Evolutionary conservation across 495 filamentous ascomycete species (phyloP).

Genomic region (Xylaria cubensis): DNA sequence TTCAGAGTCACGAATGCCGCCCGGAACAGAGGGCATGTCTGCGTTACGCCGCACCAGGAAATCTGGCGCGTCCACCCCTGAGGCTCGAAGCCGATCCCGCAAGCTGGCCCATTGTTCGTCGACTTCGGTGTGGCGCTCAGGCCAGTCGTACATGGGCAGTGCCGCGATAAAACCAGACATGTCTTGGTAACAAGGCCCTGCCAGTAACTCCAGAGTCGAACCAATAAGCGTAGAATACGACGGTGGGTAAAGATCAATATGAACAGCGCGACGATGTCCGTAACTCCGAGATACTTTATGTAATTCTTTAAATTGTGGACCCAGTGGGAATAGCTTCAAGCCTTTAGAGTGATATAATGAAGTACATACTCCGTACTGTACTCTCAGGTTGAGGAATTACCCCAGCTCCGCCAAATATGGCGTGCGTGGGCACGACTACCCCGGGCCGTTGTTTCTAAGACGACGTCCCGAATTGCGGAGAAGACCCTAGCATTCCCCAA

Average conservation of each 20-base stretch:
- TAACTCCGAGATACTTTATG: not conserved
- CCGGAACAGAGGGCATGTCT: conserved; percentile 20
- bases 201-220: not conserved
- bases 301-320: not conserved
- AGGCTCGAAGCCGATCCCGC: conserved; percentile 10
- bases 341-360: not conserved
- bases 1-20: conserved; percentile 16
- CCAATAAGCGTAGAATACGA: not conserved
- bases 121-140: conserved; percentile 19
- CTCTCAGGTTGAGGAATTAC: not conserved
- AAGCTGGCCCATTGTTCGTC: conserved; percentile 19
- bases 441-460: not conserved
- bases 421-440: conserved; percentile 4
- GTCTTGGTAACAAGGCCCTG: not conserved
- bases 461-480: not conserved
- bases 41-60: conserved; percentile 7
- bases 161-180: conserved; percentile 18
- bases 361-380: not conserved
- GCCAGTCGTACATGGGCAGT: conserved; percentile 24
- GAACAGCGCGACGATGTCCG: not conserved
- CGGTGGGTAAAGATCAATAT: not conserved
- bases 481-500: not conserved
- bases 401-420: not conserved
- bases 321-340: not conserved
- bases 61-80: conserved; percentile 16